Evolutionary conservation across 441 rosid species (phyloP).

Genomic region (Biscutella laevigata): DNA sequence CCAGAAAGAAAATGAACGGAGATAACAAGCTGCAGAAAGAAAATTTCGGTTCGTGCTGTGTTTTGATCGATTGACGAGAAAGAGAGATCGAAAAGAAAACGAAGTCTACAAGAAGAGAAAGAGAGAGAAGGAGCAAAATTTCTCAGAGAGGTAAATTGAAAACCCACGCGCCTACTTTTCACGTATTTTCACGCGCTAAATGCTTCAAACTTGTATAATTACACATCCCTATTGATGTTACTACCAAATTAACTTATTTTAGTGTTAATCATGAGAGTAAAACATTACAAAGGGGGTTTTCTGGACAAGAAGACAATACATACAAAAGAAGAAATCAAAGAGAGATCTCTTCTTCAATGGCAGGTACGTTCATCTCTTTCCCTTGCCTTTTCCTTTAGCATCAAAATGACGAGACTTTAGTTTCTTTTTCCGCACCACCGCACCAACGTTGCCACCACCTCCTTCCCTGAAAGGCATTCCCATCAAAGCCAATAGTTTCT

Average conservation of each 20-base stretch:
- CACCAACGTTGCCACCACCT: slow-evolving; percentile 27
- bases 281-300: slow-evolving; percentile 8
- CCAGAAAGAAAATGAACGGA: background rate
- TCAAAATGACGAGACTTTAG: slow-evolving; percentile 71
- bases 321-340: background rate
- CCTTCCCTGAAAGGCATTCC: slow-evolving; percentile 93
- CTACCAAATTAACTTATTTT: background rate
- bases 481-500: slow-evolving; percentile 69
- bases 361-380: slow-evolving; percentile 32
- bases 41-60: background rate
- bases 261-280: background rate
- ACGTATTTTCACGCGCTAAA: slow-evolving; percentile 8
- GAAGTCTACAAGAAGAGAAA: slow-evolving; percentile 13
- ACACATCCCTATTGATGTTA: background rate
- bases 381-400: slow-evolving; percentile 45
- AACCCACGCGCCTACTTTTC: slow-evolving; percentile 15
- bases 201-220: background rate
- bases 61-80: slow-evolving; percentile 24
- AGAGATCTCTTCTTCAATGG: background rate
- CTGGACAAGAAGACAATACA: slow-evolving; percentile 11
- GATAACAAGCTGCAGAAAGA: slow-evolving; percentile 8
- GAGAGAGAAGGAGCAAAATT: slow-evolving; percentile 10
- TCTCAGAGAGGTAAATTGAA: slow-evolving; percentile 4
- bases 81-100: slow-evolving; percentile 22
- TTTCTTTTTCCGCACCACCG: slow-evolving; percentile 53